A percentile compares a stretch with the other conserved stretches of the same genome.
These are phyloP conservation scores for Arabidopsis lyrata DNA, from an alignment of 441 rosid species.

Conservation along the genomic window DNA sequence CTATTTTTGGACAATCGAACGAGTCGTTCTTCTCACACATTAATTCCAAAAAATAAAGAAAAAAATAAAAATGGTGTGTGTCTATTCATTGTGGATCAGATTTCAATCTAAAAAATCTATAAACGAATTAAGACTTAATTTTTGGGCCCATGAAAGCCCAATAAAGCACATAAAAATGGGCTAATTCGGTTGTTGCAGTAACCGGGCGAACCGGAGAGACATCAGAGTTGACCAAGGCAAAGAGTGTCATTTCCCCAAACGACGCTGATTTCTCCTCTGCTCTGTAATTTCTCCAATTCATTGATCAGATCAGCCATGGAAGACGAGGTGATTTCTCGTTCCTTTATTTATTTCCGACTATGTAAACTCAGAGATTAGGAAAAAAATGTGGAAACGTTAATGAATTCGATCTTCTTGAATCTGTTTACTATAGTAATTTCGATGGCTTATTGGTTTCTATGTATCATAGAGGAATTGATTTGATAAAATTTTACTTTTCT, in stretches of 20 bases:
- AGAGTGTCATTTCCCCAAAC: too few relatives aligned
- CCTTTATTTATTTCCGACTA: not conserved
- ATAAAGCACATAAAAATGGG: not conserved
- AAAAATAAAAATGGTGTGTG: too few relatives aligned
- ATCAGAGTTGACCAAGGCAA: not conserved
- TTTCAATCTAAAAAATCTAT: too few relatives aligned
- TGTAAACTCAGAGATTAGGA: not conserved
- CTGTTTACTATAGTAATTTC: not conserved
- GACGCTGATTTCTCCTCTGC: too few relatives aligned
- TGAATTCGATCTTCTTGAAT: not conserved
- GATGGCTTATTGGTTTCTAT: not conserved
- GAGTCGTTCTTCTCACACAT: slow-evolving; percentile 16
- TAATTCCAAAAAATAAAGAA: too few relatives aligned
- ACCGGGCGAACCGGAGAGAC: slow-evolving; percentile 14
- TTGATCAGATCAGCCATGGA: slow-evolving; percentile 27
- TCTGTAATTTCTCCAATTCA: not conserved
- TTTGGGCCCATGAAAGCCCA: slow-evolving; percentile 9
- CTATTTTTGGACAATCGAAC: slow-evolving; percentile 26
- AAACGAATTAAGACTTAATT: not conserved
- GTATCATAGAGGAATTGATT: not conserved
- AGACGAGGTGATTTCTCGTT: slow-evolving; percentile 3
- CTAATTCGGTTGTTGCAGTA: not conserved
- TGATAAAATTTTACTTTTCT: not conserved
- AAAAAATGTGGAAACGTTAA: not conserved
- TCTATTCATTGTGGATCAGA: too few relatives aligned